These are phyloP conservation scores for Buxus sempervirens DNA, from an alignment of 164 flowering plant genomes.

Conservation along the genomic window DNA sequence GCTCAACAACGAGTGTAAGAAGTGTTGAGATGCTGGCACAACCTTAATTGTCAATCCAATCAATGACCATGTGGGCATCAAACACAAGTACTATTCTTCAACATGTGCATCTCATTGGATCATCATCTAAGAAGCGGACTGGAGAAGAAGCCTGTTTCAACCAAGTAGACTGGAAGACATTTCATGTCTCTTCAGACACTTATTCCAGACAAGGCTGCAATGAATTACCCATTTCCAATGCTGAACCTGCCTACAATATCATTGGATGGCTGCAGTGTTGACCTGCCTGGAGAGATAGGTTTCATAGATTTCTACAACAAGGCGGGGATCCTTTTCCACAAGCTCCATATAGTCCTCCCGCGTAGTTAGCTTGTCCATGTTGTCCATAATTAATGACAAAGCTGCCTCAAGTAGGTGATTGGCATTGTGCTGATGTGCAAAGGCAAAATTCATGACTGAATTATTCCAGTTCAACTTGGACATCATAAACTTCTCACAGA, in stretches of 20 bases:
- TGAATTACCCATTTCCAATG: background rate
- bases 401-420: conserved; percentile 57
- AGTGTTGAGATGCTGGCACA: too few species aligned
- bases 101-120: too few species aligned
- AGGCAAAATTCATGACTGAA: conserved; percentile 56
- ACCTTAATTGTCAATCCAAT: too few species aligned
- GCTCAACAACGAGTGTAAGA: too few species aligned
- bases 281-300: conserved; percentile 73
- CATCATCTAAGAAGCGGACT: background rate
- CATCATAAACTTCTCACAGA: conserved; percentile 70
- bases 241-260: background rate
- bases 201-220: background rate
- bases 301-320: conserved; percentile 81
- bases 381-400: conserved; percentile 53
- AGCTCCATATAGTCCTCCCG: conserved; percentile 72
- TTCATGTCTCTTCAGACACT: background rate
- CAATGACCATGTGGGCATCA: too few species aligned
- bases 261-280: conserved; percentile 48
- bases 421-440: conserved; percentile 85
- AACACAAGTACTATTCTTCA: too few species aligned
- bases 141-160: background rate
- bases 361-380: conserved; percentile 69
- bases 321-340: conserved; percentile 75
- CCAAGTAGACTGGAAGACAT: background rate
- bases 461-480: conserved; percentile 71